A percentile compares a stretch with the other conserved stretches of the same genome.
Evolutionary conservation across 2,329 filamentous ascomycete genomes (phyloP).

Genomic region (Rhynchosporium graminicola): DNA sequence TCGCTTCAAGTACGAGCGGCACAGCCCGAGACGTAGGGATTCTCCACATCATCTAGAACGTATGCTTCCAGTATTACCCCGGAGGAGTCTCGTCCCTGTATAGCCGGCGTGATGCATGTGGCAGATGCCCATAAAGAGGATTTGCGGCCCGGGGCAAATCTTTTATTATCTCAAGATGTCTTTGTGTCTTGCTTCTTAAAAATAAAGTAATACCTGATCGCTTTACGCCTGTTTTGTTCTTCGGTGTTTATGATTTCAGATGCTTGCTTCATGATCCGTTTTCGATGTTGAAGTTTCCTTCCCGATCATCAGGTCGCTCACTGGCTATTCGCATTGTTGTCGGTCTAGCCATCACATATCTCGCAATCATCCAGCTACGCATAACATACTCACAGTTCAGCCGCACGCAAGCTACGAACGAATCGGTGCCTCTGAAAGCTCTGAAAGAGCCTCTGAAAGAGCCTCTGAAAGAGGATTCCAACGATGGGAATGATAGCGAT

Average conservation of each 20-base stretch:
- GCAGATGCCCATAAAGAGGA: no score
- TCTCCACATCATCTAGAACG: no score
- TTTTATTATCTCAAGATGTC: no score
- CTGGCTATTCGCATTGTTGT: background rate
- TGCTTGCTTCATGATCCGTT: background rate
- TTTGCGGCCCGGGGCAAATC: no score
- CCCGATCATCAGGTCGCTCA: conserved; percentile 3
- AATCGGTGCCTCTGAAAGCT: background rate
- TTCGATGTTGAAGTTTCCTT: conserved; percentile 8
- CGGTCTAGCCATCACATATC: background rate
- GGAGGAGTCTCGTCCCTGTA: no score
- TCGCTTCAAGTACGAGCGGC: no score
- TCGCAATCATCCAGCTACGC: conserved; percentile 3
- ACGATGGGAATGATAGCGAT: background rate
- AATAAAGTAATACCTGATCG: no score
- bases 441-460: background rate
- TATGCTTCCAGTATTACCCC: no score
- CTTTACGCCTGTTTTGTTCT: background rate
- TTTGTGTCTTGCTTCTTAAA: no score
- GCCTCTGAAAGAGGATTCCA: background rate
- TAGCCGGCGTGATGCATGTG: no score
- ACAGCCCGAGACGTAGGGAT: no score
- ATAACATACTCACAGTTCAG: background rate
- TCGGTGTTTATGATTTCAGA: background rate
- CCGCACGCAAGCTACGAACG: background rate